Conservation (phyloP, 1,284 basidiomycete genomes). For the Ceraceosorus guamensis region DNA sequence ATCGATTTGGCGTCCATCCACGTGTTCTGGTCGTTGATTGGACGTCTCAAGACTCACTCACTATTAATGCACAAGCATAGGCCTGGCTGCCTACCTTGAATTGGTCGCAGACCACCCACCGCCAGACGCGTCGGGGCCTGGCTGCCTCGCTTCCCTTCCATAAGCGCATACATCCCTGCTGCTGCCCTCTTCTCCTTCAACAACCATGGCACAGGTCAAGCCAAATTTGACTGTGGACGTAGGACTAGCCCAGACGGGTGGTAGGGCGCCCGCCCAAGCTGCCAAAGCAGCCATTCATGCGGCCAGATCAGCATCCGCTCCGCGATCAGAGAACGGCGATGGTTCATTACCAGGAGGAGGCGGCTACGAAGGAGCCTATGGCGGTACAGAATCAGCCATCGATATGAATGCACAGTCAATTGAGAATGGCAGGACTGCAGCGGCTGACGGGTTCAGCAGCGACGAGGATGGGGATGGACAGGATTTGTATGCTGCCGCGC, state of each 20-base stretch:
- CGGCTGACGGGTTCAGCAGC: constrained; percentile 35
- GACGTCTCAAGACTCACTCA: no score
- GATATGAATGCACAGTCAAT: constrained; percentile 9
- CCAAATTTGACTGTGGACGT: constrained; percentile 37
- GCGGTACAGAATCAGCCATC: background rate
- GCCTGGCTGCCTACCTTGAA: no score
- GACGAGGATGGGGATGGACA: constrained; percentile 23
- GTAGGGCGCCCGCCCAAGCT: constrained; percentile 20
- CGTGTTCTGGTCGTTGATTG: no score
- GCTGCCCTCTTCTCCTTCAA: no score
- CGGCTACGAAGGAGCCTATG: constrained; percentile 6
- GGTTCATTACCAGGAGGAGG: constrained; percentile 13
- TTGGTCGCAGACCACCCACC: no score
- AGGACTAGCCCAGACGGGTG: constrained; percentile 23
- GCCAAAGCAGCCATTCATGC: constrained; percentile 12
- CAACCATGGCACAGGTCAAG: constrained; percentile 28
- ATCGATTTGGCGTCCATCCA: no score
- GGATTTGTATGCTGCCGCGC: constrained; percentile 24
- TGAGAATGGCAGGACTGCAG: constrained; percentile 17
- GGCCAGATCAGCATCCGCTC: constrained; percentile 23
- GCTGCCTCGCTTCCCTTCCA: no score
- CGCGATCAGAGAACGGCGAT: constrained; percentile 8
- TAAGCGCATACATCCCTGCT: no score
- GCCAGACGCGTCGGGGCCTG: no score
- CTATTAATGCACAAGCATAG: no score